Percentiles rank a stretch among this genome's conserved stretches.
Conservation (phyloP, 2,329 filamentous ascomycete genomes). For the Aspergillus phoenicis region DNA sequence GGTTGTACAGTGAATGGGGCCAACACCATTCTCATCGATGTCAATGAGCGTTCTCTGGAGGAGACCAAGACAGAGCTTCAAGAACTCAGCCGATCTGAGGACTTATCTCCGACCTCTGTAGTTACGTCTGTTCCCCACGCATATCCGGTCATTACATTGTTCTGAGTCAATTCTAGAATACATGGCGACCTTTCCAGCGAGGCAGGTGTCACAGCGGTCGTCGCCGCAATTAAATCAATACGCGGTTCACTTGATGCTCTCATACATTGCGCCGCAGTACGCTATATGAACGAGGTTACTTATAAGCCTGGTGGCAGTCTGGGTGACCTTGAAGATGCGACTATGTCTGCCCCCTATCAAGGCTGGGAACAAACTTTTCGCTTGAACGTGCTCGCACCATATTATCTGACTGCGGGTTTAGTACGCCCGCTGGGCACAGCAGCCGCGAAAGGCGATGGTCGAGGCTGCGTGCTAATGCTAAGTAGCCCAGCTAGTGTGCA, state of each 20-base stretch:
- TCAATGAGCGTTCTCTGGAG: neutral
- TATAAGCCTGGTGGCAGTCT: neutral
- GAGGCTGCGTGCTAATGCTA: neutral
- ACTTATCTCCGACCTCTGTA: neutral
- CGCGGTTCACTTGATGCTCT: neutral
- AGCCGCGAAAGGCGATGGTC: neutral
- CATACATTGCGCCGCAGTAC: neutral
- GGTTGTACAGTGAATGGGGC: neutral
- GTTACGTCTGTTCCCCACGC: neutral
- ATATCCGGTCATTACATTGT: neutral
- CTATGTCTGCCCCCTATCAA: neutral
- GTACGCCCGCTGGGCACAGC: neutral
- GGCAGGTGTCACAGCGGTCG: neutral
- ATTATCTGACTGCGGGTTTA: neutral
- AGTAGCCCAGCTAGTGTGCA: neutral
- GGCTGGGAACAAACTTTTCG: neutral
- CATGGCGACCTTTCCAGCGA: neutral
- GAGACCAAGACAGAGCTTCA: neutral
- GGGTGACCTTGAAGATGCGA: neutral
- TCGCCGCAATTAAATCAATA: neutral
- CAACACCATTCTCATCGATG: neutral
- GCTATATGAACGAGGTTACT: neutral
- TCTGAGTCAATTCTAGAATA: neutral
- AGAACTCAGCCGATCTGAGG: neutral
- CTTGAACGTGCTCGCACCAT: neutral